Conservation (phyloP, 2,329 filamentous ascomycete genomes). For the Colletotrichum tropicale region DNA sequence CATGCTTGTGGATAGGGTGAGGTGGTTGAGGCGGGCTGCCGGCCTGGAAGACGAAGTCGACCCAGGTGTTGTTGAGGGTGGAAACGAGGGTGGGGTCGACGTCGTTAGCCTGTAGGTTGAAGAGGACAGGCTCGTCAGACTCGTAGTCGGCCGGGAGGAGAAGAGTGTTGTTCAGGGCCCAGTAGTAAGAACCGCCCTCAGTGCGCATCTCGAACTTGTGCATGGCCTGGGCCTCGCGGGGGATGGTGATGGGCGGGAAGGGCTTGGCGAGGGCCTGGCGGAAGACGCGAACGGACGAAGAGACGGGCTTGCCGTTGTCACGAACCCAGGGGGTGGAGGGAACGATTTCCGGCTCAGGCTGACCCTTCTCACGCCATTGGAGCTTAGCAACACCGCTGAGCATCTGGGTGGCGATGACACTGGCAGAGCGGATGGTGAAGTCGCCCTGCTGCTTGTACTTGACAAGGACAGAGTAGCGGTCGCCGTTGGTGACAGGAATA, state of each 20-base stretch:
- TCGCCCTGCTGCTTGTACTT: conserved; percentile 49
- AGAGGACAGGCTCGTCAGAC: conserved; percentile 46
- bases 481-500: conserved; percentile 50
- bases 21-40: conserved; percentile 50
- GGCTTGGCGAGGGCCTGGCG: conserved; percentile 45
- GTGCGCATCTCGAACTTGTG: conserved; percentile 45
- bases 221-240: conserved; percentile 47
- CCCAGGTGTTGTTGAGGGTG: conserved; percentile 53
- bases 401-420: conserved; percentile 55
- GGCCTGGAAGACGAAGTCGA: conserved; percentile 59
- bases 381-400: conserved; percentile 58
- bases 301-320: conserved; percentile 48
- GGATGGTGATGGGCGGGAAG: conserved; percentile 50
- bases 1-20: conserved; percentile 70
- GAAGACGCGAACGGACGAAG: conserved; percentile 46
- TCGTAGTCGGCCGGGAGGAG: conserved; percentile 43
- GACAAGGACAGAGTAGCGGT: conserved; percentile 57
- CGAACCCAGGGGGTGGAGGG: conserved; percentile 50
- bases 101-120: conserved; percentile 39
- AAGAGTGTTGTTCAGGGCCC: conserved; percentile 55
- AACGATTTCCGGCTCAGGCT: conserved; percentile 10
- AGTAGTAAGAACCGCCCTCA: conserved; percentile 51
- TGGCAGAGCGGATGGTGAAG: conserved; percentile 60
- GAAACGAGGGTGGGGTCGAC: conserved; percentile 50
- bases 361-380: conserved; percentile 32